Evolutionary conservation across 108 stramenopile species (phyloP).

Genomic region (Cyclotella distinguenda): DNA sequence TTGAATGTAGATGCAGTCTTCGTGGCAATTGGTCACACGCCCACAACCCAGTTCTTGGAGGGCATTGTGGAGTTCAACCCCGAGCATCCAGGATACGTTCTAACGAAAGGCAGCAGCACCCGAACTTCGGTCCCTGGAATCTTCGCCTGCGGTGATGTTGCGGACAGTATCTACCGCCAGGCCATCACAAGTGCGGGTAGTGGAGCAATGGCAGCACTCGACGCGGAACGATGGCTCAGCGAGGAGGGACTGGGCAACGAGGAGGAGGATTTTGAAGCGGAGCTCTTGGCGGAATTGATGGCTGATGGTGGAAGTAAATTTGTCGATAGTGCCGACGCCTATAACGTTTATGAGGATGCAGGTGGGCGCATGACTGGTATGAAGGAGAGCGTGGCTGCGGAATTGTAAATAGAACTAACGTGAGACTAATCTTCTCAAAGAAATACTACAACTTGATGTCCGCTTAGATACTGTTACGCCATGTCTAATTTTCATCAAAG

Average conservation of each 20-base stretch:
- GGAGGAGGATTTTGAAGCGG: slow-evolving; percentile 80
- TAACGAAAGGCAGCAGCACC: slow-evolving; percentile 60
- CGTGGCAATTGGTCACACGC: slow-evolving; percentile 95
- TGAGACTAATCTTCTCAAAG: not conserved
- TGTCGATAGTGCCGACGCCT: slow-evolving; percentile 23
- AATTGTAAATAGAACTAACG: slow-evolving; percentile 46
- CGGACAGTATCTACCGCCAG: slow-evolving; percentile 93
- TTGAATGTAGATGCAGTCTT: slow-evolving; percentile 84
- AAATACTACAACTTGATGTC: not conserved
- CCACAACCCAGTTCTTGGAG: slow-evolving; percentile 82
- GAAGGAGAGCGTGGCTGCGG: slow-evolving; percentile 68
- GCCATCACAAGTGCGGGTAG: slow-evolving; percentile 93
- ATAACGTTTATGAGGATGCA: slow-evolving; percentile 85
- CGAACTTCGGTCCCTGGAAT: slow-evolving; percentile 88
- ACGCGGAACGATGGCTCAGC: slow-evolving; percentile 92
- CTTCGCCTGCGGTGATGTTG: slow-evolving; percentile 95
- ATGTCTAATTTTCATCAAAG: slow-evolving; percentile 28
- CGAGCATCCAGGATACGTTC: slow-evolving; percentile 83
- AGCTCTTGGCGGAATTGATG: slow-evolving; percentile 80
- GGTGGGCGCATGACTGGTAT: slow-evolving; percentile 77
- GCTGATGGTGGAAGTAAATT: slow-evolving; percentile 39
- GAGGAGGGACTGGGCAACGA: slow-evolving; percentile 91
- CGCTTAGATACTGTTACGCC: not conserved
- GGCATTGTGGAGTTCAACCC: slow-evolving; percentile 82
- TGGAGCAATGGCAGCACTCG: slow-evolving; percentile 93